phyloP scores from a whole-genome alignment of 2,329 filamentous ascomycete species.

The Chrysoporthe deuterocubensis region DNA sequence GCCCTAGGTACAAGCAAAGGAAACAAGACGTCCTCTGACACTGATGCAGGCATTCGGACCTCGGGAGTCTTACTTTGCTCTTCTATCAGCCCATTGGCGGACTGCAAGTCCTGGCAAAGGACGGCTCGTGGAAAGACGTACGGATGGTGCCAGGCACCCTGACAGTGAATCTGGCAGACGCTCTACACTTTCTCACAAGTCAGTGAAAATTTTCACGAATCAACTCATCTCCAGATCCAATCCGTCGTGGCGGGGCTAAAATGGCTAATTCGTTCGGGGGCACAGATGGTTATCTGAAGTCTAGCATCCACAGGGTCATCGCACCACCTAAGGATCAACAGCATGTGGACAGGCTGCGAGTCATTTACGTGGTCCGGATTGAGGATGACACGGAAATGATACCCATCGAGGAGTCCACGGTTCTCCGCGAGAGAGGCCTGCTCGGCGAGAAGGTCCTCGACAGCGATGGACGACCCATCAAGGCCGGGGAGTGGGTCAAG shows the following conservation, averaged over 20 bases:
- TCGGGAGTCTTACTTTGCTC: slow-evolving; percentile 56
- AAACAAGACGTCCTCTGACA: neutral
- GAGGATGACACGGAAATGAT: slow-evolving; percentile 37
- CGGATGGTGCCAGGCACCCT: slow-evolving; percentile 41
- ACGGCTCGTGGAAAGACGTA: slow-evolving; percentile 42
- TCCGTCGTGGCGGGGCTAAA: neutral
- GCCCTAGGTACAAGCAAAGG: neutral
- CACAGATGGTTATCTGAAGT: slow-evolving; percentile 41
- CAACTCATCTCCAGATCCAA: neutral
- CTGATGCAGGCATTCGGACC: slow-evolving; percentile 49
- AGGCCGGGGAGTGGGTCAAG: slow-evolving; percentile 38
- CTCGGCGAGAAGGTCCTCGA: slow-evolving; percentile 29
- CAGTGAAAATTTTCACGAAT: neutral
- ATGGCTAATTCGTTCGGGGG: too few species aligned
- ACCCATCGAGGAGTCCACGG: slow-evolving; percentile 35
- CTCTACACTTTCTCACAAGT: slow-evolving; percentile 49
- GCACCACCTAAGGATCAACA: slow-evolving; percentile 41
- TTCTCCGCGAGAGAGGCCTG: slow-evolving; percentile 40
- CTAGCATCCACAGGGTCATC: slow-evolving; percentile 40
- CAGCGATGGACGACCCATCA: slow-evolving; percentile 33
- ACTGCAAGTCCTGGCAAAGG: slow-evolving; percentile 52
- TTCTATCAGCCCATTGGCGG: slow-evolving; percentile 61
- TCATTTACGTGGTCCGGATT: slow-evolving; percentile 52
- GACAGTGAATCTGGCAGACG: slow-evolving; percentile 53
- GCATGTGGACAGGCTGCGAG: slow-evolving; percentile 45